phyloP scores from a whole-genome alignment of 2,329 filamentous ascomycete species.

The Xylariaceae sp. region DNA sequence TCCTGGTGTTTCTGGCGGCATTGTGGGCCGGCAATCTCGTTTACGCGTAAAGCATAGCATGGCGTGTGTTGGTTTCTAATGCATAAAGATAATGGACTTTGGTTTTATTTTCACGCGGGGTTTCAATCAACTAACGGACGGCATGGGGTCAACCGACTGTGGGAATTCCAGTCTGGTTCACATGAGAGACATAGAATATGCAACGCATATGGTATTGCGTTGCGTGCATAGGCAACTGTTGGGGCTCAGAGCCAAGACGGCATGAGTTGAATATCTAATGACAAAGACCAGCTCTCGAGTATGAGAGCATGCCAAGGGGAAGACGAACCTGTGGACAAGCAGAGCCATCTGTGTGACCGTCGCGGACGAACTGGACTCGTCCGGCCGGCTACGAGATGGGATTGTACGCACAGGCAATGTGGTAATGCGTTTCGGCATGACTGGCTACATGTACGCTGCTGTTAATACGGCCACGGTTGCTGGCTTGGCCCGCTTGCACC shows the following conservation, averaged over 20 bases:
- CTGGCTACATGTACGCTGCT: conserved; percentile 9
- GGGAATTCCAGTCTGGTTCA: conserved; percentile 21
- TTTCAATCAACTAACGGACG: conserved; percentile 17
- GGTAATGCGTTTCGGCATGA: conserved; percentile 10
- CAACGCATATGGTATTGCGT: conserved; percentile 15
- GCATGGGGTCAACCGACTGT: conserved; percentile 19
- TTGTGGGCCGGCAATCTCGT: conserved; percentile 27
- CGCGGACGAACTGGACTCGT: background rate
- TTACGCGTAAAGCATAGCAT: conserved; percentile 21
- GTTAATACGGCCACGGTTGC: conserved; percentile 3
- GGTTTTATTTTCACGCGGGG: conserved; percentile 13
- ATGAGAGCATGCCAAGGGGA: background rate
- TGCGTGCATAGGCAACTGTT: conserved; percentile 13
- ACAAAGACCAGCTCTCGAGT: conserved; percentile 8
- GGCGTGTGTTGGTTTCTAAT: conserved; percentile 18
- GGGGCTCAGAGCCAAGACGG: conserved; percentile 14
- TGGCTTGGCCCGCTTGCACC: conserved; percentile 8
- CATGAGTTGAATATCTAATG: conserved; percentile 19
- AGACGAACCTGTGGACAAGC: background rate
- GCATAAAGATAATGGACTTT: conserved; percentile 21
- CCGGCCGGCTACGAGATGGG: conserved; percentile 9
- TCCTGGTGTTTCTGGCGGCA: conserved; percentile 18
- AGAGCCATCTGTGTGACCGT: background rate
- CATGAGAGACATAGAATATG: conserved; percentile 19
- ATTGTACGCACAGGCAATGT: conserved; percentile 7